A percentile compares a stretch with the other conserved stretches of the same genome.
phyloP scores from a whole-genome alignment of 2,329 filamentous ascomycete species.

The Lachnellula subtilissima region DNA sequence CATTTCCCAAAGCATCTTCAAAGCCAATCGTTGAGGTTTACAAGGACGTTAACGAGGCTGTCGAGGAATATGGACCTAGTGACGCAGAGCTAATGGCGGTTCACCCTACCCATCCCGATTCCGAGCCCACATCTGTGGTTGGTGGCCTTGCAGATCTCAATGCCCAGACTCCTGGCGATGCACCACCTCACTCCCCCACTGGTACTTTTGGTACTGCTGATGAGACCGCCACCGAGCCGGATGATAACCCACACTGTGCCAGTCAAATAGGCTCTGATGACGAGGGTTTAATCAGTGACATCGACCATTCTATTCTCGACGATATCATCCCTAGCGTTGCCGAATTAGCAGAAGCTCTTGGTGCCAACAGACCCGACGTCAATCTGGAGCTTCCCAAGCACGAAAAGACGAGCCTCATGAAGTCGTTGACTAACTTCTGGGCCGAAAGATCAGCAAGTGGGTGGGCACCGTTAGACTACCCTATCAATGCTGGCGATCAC shows the following conservation, averaged over 20 bases:
- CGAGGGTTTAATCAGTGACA: constrained; percentile 65
- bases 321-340: constrained; percentile 61
- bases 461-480: constrained; percentile 90
- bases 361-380: constrained; percentile 48
- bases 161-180: constrained; percentile 13
- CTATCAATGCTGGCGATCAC: constrained; percentile 80
- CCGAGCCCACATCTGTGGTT: constrained; percentile 25
- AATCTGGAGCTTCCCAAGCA: constrained; percentile 80
- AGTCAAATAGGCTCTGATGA: constrained; percentile 63
- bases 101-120: constrained; percentile 32
- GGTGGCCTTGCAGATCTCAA: constrained; percentile 29
- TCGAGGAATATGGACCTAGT: constrained; percentile 68
- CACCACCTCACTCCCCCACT: constrained; percentile 26
- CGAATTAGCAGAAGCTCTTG: constrained; percentile 56
- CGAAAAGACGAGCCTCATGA: constrained; percentile 89
- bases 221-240: constrained; percentile 33
- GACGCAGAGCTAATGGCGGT: constrained; percentile 53
- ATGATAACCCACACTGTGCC: constrained; percentile 43
- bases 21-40: constrained; percentile 96
- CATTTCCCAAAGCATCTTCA: constrained; percentile 86
- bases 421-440: constrained; percentile 96
- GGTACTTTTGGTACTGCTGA: constrained; percentile 24
- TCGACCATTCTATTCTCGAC: constrained; percentile 63
- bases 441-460: constrained; percentile 94
- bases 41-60: constrained; percentile 86